These are phyloP conservation scores for Tardiomyces digboiensis DNA, from an alignment of 1,139 yeast species.

Conservation along the genomic window DNA sequence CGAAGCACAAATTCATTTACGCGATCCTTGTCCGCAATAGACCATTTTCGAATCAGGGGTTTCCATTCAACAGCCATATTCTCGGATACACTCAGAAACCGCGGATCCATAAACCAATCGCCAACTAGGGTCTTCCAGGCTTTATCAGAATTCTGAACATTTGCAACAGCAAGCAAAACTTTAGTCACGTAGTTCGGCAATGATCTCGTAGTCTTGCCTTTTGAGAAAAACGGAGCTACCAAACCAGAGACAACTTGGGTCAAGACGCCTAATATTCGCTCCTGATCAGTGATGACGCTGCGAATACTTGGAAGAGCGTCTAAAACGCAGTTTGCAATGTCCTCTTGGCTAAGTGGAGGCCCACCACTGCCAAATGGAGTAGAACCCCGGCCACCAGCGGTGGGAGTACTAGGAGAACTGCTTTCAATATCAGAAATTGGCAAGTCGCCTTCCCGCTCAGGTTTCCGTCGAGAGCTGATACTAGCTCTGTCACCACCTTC, in stretches of 20 bases:
- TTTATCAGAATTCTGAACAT: slow-evolving; percentile 14
- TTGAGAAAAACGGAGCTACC: slow-evolving; percentile 34
- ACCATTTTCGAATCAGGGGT: slow-evolving; percentile 46
- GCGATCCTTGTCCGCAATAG: slow-evolving; percentile 47
- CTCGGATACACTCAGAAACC: slow-evolving; percentile 32
- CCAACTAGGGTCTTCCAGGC: slow-evolving; percentile 31
- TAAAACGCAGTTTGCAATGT: slow-evolving; percentile 30
- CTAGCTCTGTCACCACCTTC: slow-evolving; percentile 4
- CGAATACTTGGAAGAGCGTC: slow-evolving; percentile 33
- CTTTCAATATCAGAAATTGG: background rate
- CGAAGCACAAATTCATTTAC: slow-evolving; percentile 41
- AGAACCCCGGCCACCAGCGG: background rate
- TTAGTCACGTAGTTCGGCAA: slow-evolving; percentile 23
- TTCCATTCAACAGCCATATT: slow-evolving; percentile 37
- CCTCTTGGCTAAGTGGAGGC: slow-evolving; percentile 22
- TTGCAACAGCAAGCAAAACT: slow-evolving; percentile 15
- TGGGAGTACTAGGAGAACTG: background rate
- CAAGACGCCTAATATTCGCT: slow-evolving; percentile 34
- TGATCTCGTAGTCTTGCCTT: slow-evolving; percentile 21
- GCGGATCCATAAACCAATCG: slow-evolving; percentile 29
- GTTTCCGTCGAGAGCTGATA: slow-evolving; percentile 1
- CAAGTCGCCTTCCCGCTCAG: background rate
- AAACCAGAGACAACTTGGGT: slow-evolving; percentile 33
- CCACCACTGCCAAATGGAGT: background rate
- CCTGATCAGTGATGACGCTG: slow-evolving; percentile 37